A percentile compares a stretch with the other conserved stretches of the same genome.
Conservation (phyloP, 2,329 filamentous ascomycete species). For the Orbilia javanica region DNA sequence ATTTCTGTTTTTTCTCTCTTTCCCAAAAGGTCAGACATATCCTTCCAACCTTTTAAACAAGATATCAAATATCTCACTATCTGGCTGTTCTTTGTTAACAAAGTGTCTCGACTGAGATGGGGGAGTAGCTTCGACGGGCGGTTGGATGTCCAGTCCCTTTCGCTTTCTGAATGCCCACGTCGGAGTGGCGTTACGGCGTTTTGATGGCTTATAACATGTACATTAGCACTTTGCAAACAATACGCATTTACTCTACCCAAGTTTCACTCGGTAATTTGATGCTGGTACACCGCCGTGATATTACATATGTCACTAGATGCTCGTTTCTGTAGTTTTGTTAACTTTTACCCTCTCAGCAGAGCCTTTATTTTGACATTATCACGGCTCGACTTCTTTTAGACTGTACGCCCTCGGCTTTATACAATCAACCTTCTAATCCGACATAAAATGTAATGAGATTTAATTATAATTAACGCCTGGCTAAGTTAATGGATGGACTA, state of each 20-base stretch:
- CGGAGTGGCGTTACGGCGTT: slow-evolving; percentile 46
- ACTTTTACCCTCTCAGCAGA: background rate
- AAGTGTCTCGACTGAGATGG: slow-evolving; percentile 36
- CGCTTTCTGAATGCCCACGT: slow-evolving; percentile 6
- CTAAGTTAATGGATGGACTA: too few species aligned
- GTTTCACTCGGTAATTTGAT: background rate
- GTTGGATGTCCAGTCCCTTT: background rate
- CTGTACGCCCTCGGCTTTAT: background rate
- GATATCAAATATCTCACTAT: slow-evolving; percentile 35
- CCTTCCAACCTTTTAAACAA: slow-evolving; percentile 46
- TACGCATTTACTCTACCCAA: slow-evolving; percentile 6
- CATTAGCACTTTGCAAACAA: slow-evolving; percentile 21
- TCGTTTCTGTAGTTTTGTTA: background rate
- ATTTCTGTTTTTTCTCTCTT: slow-evolving; percentile 11
- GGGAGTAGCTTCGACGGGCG: slow-evolving; percentile 40
- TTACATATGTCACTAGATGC: background rate
- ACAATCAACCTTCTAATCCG: background rate
- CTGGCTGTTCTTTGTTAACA: slow-evolving; percentile 59
- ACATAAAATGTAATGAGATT: background rate
- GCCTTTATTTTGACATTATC: background rate
- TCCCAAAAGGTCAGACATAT: slow-evolving; percentile 57
- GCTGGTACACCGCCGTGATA: background rate
- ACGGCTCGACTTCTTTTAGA: too few species aligned
- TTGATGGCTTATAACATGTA: slow-evolving; percentile 35
- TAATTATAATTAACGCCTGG: too few species aligned